A percentile compares a stretch with the other conserved stretches of the same genome.
Evolutionary conservation across 1,284 basidiomycete species (phyloP).

Genomic region (Macrocystidia cucumis): DNA sequence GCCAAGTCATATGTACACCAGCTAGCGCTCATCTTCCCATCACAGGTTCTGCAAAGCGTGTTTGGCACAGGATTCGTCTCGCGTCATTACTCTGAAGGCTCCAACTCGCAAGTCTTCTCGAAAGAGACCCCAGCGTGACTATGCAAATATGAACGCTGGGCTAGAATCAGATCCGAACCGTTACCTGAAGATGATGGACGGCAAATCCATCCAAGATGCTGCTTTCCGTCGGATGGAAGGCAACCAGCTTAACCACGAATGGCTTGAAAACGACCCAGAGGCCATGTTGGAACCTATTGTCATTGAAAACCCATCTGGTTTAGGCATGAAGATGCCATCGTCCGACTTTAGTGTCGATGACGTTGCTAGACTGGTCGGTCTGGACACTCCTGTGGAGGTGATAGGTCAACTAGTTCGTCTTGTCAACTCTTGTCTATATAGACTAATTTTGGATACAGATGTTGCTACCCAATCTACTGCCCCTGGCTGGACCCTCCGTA

Average conservation of each 20-base stretch:
- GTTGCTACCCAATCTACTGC: slow-evolving; percentile 77
- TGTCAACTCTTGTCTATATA: slow-evolving; percentile 4
- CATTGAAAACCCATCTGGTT: slow-evolving; percentile 65
- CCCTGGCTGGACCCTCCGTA: slow-evolving; percentile 81
- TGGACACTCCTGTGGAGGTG: slow-evolving; percentile 76
- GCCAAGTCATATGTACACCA: slow-evolving; percentile 2
- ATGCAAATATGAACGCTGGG: slow-evolving; percentile 63
- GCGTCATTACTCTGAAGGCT: slow-evolving; percentile 62
- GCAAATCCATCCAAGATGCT: slow-evolving; percentile 51
- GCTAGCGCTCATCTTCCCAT: slow-evolving; percentile 4
- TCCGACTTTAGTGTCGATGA: slow-evolving; percentile 65
- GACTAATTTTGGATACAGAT: slow-evolving; percentile 39
- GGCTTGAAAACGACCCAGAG: slow-evolving; percentile 60
- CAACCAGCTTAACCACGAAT: slow-evolving; percentile 55
- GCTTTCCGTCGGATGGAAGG: slow-evolving; percentile 64
- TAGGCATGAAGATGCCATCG: slow-evolving; percentile 83
- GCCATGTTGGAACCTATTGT: slow-evolving; percentile 76
- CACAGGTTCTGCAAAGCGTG: slow-evolving; percentile 68
- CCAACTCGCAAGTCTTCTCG: slow-evolving; percentile 74
- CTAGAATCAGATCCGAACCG: slow-evolving; percentile 56
- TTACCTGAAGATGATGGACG: slow-evolving; percentile 62
- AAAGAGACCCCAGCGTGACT: slow-evolving; percentile 65
- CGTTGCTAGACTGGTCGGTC: slow-evolving; percentile 76
- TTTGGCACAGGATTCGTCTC: slow-evolving; percentile 46
- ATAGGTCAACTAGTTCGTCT: slow-evolving; percentile 60